A percentile compares a stretch with the other conserved stretches of the same genome.
These are phyloP conservation scores for Colletotrichum camelliae DNA, from an alignment of 2,329 filamentous ascomycete genomes.

Conservation along the genomic window DNA sequence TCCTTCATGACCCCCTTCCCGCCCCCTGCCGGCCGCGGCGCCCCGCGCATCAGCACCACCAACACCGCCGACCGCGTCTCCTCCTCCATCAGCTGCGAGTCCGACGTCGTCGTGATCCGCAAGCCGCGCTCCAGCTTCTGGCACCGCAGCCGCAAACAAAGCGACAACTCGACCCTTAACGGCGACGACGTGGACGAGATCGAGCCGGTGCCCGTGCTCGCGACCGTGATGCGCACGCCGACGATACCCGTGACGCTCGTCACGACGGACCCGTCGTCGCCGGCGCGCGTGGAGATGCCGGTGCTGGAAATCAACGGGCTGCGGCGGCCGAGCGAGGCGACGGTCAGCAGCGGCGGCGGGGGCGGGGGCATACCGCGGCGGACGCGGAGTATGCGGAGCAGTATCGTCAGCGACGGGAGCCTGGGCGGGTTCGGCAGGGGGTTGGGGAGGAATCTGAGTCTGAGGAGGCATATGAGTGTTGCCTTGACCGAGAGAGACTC, in stretches of 20 bases:
- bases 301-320: not conserved
- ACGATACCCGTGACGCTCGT: not conserved
- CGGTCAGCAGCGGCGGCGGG: not conserved
- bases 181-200: constrained; percentile 2
- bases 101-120: not conserved
- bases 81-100: not conserved
- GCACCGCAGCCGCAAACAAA: not conserved
- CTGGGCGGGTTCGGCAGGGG: not conserved
- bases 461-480: not conserved
- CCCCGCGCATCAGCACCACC: not conserved
- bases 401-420: not conserved
- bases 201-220: not conserved
- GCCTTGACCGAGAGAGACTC: constrained; percentile 15
- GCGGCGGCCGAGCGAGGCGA: not conserved
- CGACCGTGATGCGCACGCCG: not conserved
- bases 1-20: not conserved
- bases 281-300: not conserved
- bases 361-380: not conserved
- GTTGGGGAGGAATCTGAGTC: not conserved
- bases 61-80: not conserved
- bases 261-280: not conserved
- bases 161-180: not conserved
- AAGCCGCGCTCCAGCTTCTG: constrained; percentile 4
- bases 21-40: accelerated
- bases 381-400: not conserved